Base-by-base conservation (phyloP, 768 basidiomycete genomes). In the Atractiella rhizophila region DNA sequence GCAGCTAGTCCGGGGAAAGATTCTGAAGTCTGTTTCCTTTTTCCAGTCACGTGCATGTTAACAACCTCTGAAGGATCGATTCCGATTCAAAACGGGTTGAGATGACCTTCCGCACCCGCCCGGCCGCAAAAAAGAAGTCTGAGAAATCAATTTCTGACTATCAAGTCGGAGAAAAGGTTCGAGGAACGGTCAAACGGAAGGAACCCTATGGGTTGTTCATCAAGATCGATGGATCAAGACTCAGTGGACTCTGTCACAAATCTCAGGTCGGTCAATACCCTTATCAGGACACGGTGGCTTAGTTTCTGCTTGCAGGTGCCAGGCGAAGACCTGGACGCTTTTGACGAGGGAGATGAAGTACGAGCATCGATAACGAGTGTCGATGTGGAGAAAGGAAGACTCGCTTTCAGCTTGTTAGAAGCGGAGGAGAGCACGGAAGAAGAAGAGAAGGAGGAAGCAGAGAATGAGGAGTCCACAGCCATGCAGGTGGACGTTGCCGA, bases 171-270 rank as follows among this genome's bases (percentile, higher is more conserved):
- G 74, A 85, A 53, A 83, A 78, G 53, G 66, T 91, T 25, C 65
- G 69, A 27, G 82, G 78, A 5, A 62, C 64, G 20, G 69, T 96
- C 42, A 82, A 77, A 58, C 72, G 68, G 47, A 65, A 86, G 10
- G 81, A 86, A 57, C 67, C 70, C 30, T 96, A 81, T 48, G 88
- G 88, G 12, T 64, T 91, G n/a, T 94, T 96, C 60, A 70, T 98
- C 43, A 70, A 74, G 54, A 75, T 96, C 28, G 69, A 76, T n/a
- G 75, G 69, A 15, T 74, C 80, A 0, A 77, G 74, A 54, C 63
- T 94, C 36, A 73, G 68, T 46, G 88, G 88, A 5, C 65, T 98
- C 10, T 98, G 88, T 57, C 88, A 96, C 58, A 85, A 83, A 58
- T 80, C 81, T 9, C 69, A 96, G 67, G 82, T 76, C 51, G 39